phyloP scores from a whole-genome alignment of 495 filamentous ascomycete species.

The Endocarpon pusillum region DNA sequence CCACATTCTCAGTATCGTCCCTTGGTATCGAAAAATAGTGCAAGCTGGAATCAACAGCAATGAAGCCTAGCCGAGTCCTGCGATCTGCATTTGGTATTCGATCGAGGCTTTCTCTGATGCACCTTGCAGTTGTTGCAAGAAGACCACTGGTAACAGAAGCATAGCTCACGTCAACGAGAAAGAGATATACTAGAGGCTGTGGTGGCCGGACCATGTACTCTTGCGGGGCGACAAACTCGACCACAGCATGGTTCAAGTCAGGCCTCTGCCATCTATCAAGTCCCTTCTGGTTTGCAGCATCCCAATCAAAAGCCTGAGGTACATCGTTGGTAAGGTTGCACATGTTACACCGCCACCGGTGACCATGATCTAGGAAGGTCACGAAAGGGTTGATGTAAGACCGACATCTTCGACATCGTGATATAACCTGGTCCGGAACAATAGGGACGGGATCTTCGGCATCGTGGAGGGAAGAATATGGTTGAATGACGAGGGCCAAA shows the following conservation, averaged over 20 bases:
- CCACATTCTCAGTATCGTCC: constrained; percentile 64
- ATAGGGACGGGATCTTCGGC: constrained; percentile 79
- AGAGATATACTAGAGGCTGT: constrained; percentile 93
- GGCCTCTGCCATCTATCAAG: constrained; percentile 77
- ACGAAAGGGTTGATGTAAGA: constrained; percentile 98
- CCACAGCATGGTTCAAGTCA: constrained; percentile 85
- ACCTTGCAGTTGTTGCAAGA: constrained; percentile 83
- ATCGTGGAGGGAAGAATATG: constrained; percentile 84
- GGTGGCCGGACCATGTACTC: constrained; percentile 99
- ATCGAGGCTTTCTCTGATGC: constrained; percentile 88
- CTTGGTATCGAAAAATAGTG: constrained; percentile 91
- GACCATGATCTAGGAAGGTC: constrained; percentile 88
- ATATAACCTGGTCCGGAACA: constrained; percentile 92
- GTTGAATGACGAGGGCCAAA: constrained; percentile 90
- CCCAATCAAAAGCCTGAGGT: constrained; percentile 97
- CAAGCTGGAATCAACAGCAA: constrained; percentile 85
- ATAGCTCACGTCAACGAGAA: constrained; percentile 93
- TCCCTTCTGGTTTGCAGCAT: constrained; percentile 71
- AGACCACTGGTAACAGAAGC: constrained; percentile 80
- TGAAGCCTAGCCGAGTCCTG: constrained; percentile 80
- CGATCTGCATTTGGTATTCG: constrained; percentile 94
- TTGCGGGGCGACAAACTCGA: constrained; percentile 93
- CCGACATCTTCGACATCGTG: constrained; percentile 81
- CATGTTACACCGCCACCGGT: constrained; percentile 99
- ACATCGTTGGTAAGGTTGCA: constrained; percentile 98